Percentiles rank a stretch among this genome's conserved stretches.
Conservation (phyloP, 2,329 filamentous ascomycete species). For the Huntiella decipiens region DNA sequence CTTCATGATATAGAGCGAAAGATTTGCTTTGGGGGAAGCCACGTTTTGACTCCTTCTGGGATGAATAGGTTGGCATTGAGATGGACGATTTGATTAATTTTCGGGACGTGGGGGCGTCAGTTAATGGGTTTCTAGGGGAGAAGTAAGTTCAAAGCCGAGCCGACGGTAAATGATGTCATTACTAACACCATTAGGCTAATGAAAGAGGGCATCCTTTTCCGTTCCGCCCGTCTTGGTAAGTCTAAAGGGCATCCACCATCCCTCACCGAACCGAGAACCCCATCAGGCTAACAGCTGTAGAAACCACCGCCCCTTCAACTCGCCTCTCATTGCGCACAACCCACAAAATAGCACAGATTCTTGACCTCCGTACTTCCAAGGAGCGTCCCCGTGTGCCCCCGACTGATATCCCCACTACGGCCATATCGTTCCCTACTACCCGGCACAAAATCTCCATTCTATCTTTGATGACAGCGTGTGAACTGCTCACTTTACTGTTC, state of each 20-base stretch:
- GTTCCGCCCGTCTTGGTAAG: background rate
- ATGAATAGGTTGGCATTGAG: background rate
- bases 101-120: constrained; percentile 50
- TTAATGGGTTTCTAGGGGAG: constrained; percentile 39
- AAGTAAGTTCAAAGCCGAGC: constrained; percentile 26
- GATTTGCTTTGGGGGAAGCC: too few relatives aligned
- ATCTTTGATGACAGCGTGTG: constrained; percentile 7
- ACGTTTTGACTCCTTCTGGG: too few relatives aligned
- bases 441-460: constrained; percentile 7
- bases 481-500: constrained; percentile 4
- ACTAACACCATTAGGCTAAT: background rate
- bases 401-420: background rate
- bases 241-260: constrained; percentile 42
- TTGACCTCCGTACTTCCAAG: constrained; percentile 50
- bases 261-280: constrained; percentile 38
- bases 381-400: background rate
- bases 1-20: too few relatives aligned
- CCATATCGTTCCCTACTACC: background rate
- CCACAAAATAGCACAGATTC: constrained; percentile 48
- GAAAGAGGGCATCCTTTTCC: background rate
- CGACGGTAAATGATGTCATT: background rate
- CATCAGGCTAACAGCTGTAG: constrained; percentile 19
- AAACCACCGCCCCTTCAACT: constrained; percentile 53
- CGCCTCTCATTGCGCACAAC: constrained; percentile 36
- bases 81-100: constrained; percentile 39